phyloP scores from a whole-genome alignment of 2,329 filamentous ascomycete genomes.

The Scleromitrula shiraiana region DNA sequence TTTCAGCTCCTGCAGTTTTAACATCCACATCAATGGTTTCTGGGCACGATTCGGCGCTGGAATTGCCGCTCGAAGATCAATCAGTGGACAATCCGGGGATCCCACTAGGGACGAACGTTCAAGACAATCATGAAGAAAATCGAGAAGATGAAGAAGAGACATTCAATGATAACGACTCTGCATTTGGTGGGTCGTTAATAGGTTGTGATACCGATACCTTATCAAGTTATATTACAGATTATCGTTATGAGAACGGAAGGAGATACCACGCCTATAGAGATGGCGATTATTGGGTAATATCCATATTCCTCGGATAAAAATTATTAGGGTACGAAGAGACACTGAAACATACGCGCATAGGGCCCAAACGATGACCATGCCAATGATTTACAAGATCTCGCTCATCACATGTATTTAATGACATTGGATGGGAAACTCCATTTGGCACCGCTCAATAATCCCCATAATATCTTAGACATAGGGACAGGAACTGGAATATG shows the following conservation, averaged over 20 bases:
- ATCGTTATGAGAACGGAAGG: conserved; percentile 36
- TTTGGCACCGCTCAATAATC: conserved; percentile 15
- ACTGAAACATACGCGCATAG: conserved; percentile 3
- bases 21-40: neutral
- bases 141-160: neutral
- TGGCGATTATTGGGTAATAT: conserved; percentile 29
- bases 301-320: neutral
- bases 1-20: neutral
- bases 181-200: conserved; percentile 15
- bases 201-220: conserved; percentile 18
- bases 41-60: neutral
- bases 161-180: conserved; percentile 14
- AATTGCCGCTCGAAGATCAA: neutral
- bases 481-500: conserved; percentile 37
- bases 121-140: neutral
- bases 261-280: conserved; percentile 36
- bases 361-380: conserved; percentile 37
- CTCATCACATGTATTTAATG: conserved; percentile 32
- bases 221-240: conserved; percentile 18
- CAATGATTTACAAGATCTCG: conserved; percentile 37
- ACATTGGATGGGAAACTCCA: conserved; percentile 16
- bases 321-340: neutral
- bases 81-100: neutral
- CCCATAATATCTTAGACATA: conserved; percentile 32
- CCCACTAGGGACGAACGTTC: neutral